Base-by-base conservation (phyloP, 2,329 filamentous ascomycete species). In the Pseudohalonectria lignicola region DNA sequence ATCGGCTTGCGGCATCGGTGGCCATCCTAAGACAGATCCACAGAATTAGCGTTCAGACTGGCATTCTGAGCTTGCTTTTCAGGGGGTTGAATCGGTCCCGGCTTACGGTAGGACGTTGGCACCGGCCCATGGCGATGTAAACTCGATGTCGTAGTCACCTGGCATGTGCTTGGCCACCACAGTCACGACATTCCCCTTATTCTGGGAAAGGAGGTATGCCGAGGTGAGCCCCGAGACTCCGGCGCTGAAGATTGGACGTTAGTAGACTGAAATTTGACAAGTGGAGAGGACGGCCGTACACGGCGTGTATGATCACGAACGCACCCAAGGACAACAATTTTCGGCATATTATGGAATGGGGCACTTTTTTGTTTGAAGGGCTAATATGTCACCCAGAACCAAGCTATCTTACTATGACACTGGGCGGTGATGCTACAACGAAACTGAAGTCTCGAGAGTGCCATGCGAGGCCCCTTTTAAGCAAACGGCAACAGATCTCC, bases 111-210 rank as follows among this genome's bases (percentile, higher is more conserved):
- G 57, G 51, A 78, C 79, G 53, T 92, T 90, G 44, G 86, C 86
- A 12, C 86, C 86, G 4, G 86, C 86, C 82, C 85, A 93, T 1
- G 86, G 86, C 5, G 85, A 93, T 1, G 85, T 80, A 56, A 94
- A 95, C 65, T 93, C 82, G 47, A 88, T 81, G 47, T 90, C 83
- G 58, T 90, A 92, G 63, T 95, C 88, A 26, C 88, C 88, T 0
- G 88, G 88, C 82, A 94, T 92, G 55, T 94, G 83, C 53, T 90
- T 93, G 5, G 86, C 57, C 3, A 63, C 49, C 1, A 64, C 51
- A 1, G 60, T 61, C 37, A 64, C 55, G 15, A 46, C 53, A 44
- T 69, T 66, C 26, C 49, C 53, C 36, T 60, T 56, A 47, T 59
- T 57, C 46, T 58, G 66, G 5, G 68, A 60, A 25, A 74, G 57